phyloP scores from a whole-genome alignment of 73 alveolate genomes.

The Durusdinium trenchii region DNA sequence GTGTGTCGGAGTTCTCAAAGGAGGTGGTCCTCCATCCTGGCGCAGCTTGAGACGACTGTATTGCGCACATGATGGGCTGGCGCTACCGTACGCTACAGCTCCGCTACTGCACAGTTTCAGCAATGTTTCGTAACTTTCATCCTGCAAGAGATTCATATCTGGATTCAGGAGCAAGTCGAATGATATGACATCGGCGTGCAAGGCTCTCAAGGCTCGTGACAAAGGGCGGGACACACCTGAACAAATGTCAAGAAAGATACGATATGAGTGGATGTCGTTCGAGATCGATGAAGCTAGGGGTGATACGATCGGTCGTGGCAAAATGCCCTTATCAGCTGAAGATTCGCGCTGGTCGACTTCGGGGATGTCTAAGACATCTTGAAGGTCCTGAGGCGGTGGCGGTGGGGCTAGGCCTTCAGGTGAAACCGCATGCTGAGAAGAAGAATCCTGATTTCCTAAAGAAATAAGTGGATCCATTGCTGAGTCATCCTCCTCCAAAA shows the following conservation, averaged over 20 bases:
- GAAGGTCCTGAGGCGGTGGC: too few relatives aligned
- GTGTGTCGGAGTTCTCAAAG: not conserved
- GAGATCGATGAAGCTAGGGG: too few relatives aligned
- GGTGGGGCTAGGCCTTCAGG: too few relatives aligned
- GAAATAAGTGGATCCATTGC: too few relatives aligned
- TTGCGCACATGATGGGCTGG: not conserved
- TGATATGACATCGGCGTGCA: not conserved
- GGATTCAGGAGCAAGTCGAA: not conserved
- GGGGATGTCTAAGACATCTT: too few relatives aligned
- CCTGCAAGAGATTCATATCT: not conserved
- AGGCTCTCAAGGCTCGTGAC: not conserved
- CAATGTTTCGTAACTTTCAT: not conserved
- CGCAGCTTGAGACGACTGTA: not conserved
- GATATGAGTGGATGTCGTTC: too few relatives aligned
- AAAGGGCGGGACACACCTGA: not conserved
- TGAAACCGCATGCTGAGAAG: too few relatives aligned
- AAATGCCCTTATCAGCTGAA: too few relatives aligned
- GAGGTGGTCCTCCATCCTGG: not conserved
- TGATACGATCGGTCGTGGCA: too few relatives aligned
- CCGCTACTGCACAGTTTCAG: not conserved
- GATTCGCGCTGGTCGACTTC: too few relatives aligned
- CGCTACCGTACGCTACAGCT: not conserved
- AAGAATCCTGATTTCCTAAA: too few relatives aligned
- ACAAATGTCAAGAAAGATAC: conserved; percentile 1
- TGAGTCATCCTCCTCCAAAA: too few relatives aligned